Evolutionary conservation across 176 grass and related monocot species (phyloP), one percentile per base, ranked within the genome.

Genomic region (Rhipidocladum racemiflorum): DNA sequence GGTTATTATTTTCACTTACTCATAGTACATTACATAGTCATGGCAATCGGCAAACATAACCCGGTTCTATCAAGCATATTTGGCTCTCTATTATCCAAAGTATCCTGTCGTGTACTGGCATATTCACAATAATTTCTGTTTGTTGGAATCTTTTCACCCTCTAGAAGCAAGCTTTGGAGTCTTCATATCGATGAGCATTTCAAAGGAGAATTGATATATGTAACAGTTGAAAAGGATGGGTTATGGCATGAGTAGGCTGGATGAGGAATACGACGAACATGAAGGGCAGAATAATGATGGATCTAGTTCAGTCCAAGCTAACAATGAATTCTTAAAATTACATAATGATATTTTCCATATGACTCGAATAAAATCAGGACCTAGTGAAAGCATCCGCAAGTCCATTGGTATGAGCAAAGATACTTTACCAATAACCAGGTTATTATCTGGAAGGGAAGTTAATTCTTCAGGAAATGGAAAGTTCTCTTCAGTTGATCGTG

Each of bases 261-360:
- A 81, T 4, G 77, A 86, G 48, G 78, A 81, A 77, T 82, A 82
- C 48, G 78, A 0, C 40, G 78, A 90, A 21, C 36, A 54, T 59
- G 83, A 86, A 72, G 78, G 28, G 56, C 36, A 72, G 29, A 65
- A 50, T 65, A 42, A n/a, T 82, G 65, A 49, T 77, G 88, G 65
- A 82, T 81, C 83, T 89, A 76, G 45, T 77, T 82, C 78, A 14
- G 30, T 24, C 24, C 65, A 85, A 85, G 78, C 75, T 49, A 80
- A 86, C 27, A 62, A 87, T 36, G 88, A 89, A 43, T 84, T 82
- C 36, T 87, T 87, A 80, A 68, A 91, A 27, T 60, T 85, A 62
- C 83, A 91, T 72, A 97, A 93, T 72, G 88, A 97, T 85, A 91
- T 97, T 79, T 97, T 91, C 68, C 84, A 97, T 51, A 70, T 89